These are phyloP conservation scores for Hanseniaspora clermontiae DNA, from an alignment of 805 yeast genomes.

Conservation along the genomic window DNA sequence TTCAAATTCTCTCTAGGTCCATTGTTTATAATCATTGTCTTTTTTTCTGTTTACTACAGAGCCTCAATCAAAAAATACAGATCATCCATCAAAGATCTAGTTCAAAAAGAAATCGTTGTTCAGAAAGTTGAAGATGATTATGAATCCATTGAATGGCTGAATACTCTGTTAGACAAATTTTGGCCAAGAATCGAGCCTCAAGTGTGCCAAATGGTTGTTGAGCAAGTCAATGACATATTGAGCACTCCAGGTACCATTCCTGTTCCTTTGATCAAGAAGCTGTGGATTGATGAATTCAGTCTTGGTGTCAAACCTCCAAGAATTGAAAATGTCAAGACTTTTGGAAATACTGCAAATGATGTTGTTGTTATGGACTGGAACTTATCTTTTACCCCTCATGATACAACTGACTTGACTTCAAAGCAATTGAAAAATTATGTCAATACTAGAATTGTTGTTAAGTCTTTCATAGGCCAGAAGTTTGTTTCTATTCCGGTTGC, in stretches of 20 bases:
- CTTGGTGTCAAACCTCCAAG: conserved; percentile 94
- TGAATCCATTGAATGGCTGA: conserved; percentile 93
- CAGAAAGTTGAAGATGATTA: conserved; percentile 73
- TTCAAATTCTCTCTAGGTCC: conserved; percentile 69
- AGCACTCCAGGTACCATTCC: conserved; percentile 67
- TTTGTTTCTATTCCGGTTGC: conserved; percentile 52
- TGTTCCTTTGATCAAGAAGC: conserved; percentile 54
- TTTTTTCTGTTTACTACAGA: conserved; percentile 61
- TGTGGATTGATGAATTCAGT: conserved; percentile 82
- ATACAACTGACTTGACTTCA: conserved; percentile 66
- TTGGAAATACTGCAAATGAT: conserved; percentile 80
- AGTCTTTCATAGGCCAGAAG: conserved; percentile 51
- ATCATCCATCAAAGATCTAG: conserved; percentile 56
- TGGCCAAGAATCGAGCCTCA: conserved; percentile 90
- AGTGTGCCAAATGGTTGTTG: conserved; percentile 70
- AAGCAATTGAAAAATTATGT: conserved; percentile 76
- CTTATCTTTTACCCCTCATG: conserved; percentile 84
- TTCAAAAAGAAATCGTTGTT: conserved; percentile 75
- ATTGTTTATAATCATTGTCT: conserved; percentile 55
- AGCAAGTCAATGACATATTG: conserved; percentile 70
- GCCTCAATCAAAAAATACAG: conserved; percentile 74
- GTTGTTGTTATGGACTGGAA: conserved; percentile 98
- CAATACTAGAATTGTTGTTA: conserved; percentile 67
- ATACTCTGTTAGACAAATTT: conserved; percentile 74
- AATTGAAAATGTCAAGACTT: conserved; percentile 76